These are phyloP conservation scores for Ampelocalamus luodianensis DNA, from an alignment of 176 grass and related monocot species.

Conservation along the genomic window DNA sequence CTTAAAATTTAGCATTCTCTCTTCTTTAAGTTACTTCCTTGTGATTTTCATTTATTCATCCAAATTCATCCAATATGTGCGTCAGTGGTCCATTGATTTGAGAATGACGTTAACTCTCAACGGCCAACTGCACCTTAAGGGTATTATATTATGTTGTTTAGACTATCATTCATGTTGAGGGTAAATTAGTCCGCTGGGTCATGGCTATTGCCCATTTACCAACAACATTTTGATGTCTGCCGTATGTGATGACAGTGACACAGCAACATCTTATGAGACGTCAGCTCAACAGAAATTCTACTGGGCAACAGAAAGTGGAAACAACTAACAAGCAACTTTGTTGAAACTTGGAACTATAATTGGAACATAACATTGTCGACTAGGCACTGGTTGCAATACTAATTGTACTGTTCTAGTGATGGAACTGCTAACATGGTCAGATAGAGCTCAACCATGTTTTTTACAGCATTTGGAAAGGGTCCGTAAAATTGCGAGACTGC, in stretches of 20 bases:
- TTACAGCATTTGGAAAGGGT: no score
- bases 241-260: not conserved
- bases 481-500: no score
- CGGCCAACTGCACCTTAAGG: no score
- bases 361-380: no score
- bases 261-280: not conserved
- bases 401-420: no score
- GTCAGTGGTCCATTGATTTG: not conserved
- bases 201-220: not conserved
- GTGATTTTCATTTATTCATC: not conserved
- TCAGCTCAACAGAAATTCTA: not conserved
- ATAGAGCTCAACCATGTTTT: no score
- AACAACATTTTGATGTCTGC: not conserved
- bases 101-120: no score
- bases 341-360: no score
- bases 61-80: not conserved
- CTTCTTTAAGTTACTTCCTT: not conserved
- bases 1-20: not conserved
- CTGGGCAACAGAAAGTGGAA: no score
- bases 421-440: no score
- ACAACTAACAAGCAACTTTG: no score
- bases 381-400: no score
- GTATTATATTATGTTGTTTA: not conserved
- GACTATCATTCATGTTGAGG: not conserved
- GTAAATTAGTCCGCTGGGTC: not conserved